phyloP scores from a whole-genome alignment of 805 yeast genomes.

The Pichia manshurica region DNA sequence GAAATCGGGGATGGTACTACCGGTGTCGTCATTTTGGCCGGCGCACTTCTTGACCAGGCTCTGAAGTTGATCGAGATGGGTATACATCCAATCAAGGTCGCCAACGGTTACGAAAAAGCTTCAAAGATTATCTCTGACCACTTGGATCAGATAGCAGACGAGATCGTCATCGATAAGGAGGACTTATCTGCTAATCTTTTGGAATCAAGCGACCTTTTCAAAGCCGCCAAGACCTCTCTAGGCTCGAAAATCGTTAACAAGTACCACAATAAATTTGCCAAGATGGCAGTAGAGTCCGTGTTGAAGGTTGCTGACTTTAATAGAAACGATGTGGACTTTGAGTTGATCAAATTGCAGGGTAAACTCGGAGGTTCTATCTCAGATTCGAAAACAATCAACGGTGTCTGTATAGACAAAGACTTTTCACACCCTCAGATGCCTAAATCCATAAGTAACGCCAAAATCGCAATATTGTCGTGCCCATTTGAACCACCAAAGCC shows the following conservation, averaged over 20 bases:
- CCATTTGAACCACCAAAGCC: conserved; percentile 99
- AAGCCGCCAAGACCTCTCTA: conserved; percentile 90
- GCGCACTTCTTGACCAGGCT: conserved; percentile 92
- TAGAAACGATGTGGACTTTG: conserved; percentile 94
- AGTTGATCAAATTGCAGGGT: conserved; percentile 90
- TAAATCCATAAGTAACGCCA: conserved; percentile 67
- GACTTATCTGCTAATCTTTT: conserved; percentile 26
- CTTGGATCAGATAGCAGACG: conserved; percentile 57
- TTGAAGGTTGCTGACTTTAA: conserved; percentile 85
- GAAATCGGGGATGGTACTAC: conserved; percentile 99
- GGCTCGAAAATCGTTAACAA: conserved; percentile 96
- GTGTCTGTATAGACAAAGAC: conserved; percentile 93
- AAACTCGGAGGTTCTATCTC: conserved; percentile 91
- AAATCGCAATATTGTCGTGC: conserved; percentile 91
- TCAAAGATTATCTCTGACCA: conserved; percentile 82
- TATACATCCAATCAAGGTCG: conserved; percentile 93
- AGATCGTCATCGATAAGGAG: conserved; percentile 29
- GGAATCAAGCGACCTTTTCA: conserved; percentile 55
- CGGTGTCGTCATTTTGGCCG: conserved; percentile 95
- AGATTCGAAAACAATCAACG: conserved; percentile 79
- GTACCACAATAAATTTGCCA: conserved; percentile 87
- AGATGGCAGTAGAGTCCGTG: conserved; percentile 96
- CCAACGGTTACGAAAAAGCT: conserved; percentile 96
- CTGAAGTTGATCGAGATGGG: conserved; percentile 92
- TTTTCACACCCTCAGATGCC: conserved; percentile 99